Base-by-base conservation (phyloP, 2,329 filamentous ascomycete species). In the Huntiella savannae region DNA sequence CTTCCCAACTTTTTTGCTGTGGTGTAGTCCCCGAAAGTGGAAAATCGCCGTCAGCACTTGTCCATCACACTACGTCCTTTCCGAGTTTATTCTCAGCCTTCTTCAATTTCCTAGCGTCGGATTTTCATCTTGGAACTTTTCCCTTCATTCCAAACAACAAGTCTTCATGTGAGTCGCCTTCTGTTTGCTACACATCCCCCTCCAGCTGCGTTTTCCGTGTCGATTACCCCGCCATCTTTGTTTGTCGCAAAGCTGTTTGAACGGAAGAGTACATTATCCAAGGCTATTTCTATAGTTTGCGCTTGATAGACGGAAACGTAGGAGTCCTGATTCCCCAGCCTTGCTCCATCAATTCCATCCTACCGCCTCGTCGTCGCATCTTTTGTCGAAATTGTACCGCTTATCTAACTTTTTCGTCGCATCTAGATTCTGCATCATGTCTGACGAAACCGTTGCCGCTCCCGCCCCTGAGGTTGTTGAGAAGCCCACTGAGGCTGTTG, bases 381-480 rank as follows among this genome's bases (percentile, higher is more conserved):
- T 28, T 28, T 28, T 28, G 22, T 28, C 22, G 2, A 28, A 28
- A 28, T 28, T 2, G 22, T 28, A 28, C 22, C 22, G 22, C 7
- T 8, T 1, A 15, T 34, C 40, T 43, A 33, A 22, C 12, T 33
- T 42, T 11, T 13, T 35, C n/a, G 32, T 33, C 3, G 12, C 12
- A 37, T 36, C 11, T 33, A 42, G 33, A 22, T 5, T 12, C 33
- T 33, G 12, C 33, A 33, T 7, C 38, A 41, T 49, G 46, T 41
- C 49, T 22, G 45, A 45, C 40, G 49, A 51, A 32, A 45, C 48
- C 12, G 35, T 44, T 38, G 46, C 40, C 36, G 34, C 46, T 13
- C 36, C 50, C 44, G 45, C 53, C 41, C 53, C 55, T 37, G 54
- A 57, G 50, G 36, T 50, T 28, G 51, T 53, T 13, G 51, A 54